Base-by-base conservation (phyloP, 2,329 filamentous ascomycete species). In the Botryotinia narcissicola region DNA sequence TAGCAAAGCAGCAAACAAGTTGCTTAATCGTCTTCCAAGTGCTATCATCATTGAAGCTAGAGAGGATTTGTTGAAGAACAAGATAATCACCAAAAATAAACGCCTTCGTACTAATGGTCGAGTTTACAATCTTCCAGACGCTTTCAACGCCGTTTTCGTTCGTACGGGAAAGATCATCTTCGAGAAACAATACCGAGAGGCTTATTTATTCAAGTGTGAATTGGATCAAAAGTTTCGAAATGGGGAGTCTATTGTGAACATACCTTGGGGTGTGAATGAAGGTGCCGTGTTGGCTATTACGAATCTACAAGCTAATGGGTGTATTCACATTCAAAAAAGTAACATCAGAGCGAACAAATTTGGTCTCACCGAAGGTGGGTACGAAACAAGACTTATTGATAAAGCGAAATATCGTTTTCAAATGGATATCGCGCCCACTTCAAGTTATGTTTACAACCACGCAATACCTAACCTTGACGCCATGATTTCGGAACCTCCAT, bases 301-400 rank as follows among this genome's bases (percentile, higher is more conserved):
- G 59, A 92, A 92, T 77, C 81, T 95, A 72, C 87, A 90, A 74
- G 88, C 89, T 0, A 81, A 86, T 68, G 87, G 88, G 5, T 85
- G 87, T 59, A 83, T 94, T 60, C 83, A 80, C 25, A 79, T 92
- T 10, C 82, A 85, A 5, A 84, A 88, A 0, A 79, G 85, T 2
- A 84, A 90, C 59, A 86, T 92, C 8, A 88, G 89, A 1, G 78
- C 86, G 68, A 89, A 92, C 44, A 89, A 90, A 2, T 91, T 92
- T 79, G 92, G 92, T 1, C 92, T 94, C 78, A 87, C 89, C 71
- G 90, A 91, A 12, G 88, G 88, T 25, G 89, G 92, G 76, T 94
- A 94, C 81, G 89, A 92, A 78, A 91, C 90, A 35, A 86, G 91
- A 72, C 88, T 89, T 73, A 90, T 91, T 75, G 88, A 92, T 51